Percentiles rank a stretch among this genome's conserved stretches.
Conservation (phyloP, 441 rosid species). For the Arabidopsis hybrid region DNA sequence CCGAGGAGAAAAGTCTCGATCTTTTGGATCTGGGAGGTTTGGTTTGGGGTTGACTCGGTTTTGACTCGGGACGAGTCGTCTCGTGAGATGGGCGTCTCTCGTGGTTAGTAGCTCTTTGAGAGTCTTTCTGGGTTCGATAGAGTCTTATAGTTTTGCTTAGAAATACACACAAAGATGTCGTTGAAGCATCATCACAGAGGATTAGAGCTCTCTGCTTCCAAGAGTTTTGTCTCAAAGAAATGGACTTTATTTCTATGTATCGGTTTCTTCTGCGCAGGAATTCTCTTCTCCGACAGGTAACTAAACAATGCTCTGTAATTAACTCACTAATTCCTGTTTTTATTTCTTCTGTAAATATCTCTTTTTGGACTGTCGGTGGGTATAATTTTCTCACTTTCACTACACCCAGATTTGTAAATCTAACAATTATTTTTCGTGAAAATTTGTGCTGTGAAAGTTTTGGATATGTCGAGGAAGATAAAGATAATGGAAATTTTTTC, state of each 20-base stretch:
- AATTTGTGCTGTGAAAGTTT: neutral
- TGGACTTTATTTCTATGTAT: slow-evolving; percentile 78
- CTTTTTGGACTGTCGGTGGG: slow-evolving; percentile 27
- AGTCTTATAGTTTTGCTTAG: slow-evolving; percentile 17
- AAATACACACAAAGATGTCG: slow-evolving; percentile 50
- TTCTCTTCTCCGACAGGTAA: slow-evolving; percentile 85
- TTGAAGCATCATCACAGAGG: slow-evolving; percentile 81
- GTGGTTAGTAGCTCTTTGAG: slow-evolving; percentile 20
- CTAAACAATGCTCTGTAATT: slow-evolving; percentile 28
- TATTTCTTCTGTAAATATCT: slow-evolving; percentile 10
- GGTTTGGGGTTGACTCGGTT: slow-evolving; percentile 46
- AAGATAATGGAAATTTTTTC: too few species aligned
- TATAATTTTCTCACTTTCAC: neutral
- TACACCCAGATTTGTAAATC: slow-evolving; percentile 10
- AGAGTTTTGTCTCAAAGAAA: slow-evolving; percentile 69
- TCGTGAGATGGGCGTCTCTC: slow-evolving; percentile 52
- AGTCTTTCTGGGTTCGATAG: slow-evolving; percentile 24
- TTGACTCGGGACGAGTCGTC: slow-evolving; percentile 44
- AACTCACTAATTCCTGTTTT: neutral
- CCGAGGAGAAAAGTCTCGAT: slow-evolving; percentile 29
- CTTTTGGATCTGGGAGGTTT: slow-evolving; percentile 53
- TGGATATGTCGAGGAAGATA: neutral
- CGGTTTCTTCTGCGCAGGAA: slow-evolving; percentile 88
- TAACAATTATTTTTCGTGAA: neutral
- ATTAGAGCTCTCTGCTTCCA: slow-evolving; percentile 57